A percentile compares a stretch with the other conserved stretches of the same genome.
phyloP scores from a whole-genome alignment of 176 grass and related monocot species.

The Dendrocalamus sinicus region DNA sequence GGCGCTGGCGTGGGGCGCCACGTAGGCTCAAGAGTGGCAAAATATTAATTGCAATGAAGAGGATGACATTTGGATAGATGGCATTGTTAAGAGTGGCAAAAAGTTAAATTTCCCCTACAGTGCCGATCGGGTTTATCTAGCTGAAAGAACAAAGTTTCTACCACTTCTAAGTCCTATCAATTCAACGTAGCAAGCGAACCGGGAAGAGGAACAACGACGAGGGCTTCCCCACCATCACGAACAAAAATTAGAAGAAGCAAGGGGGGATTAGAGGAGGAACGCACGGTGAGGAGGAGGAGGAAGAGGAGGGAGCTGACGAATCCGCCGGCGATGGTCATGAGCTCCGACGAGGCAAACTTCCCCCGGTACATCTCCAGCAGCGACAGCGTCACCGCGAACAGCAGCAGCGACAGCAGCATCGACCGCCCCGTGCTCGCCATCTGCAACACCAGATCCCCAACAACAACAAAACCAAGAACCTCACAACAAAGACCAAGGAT shows the following conservation, averaged over 20 bases:
- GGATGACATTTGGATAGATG: too few relatives aligned
- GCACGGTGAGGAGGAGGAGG: constrained; percentile 80
- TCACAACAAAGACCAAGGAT: not conserved
- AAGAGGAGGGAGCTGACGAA: constrained; percentile 91
- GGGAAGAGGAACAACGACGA: not conserved
- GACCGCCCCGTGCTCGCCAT: constrained; percentile 79
- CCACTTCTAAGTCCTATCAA: not conserved
- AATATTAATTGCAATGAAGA: too few relatives aligned
- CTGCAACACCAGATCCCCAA: constrained; percentile 28
- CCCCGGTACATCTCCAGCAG: constrained; percentile 91
- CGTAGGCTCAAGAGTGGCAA: too few relatives aligned
- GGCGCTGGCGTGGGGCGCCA: too few relatives aligned
- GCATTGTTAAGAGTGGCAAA: too few relatives aligned
- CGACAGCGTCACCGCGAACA: constrained; percentile 85
- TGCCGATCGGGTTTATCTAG: not conserved
- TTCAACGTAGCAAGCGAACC: constrained; percentile 21
- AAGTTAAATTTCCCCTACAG: too few relatives aligned
- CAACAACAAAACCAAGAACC: not conserved
- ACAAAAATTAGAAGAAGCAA: not conserved
- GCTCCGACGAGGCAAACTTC: constrained; percentile 85
- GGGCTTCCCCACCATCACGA: not conserved
- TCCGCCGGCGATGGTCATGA: constrained; percentile 93
- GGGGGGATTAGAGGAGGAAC: constrained; percentile 13
- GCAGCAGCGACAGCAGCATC: constrained; percentile 80
- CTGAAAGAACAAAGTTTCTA: not conserved